A percentile compares a stretch with the other conserved stretches of the same genome.
Evolutionary conservation across 805 yeast species (phyloP).

Genomic region (Maudiozyma barnettii): DNA sequence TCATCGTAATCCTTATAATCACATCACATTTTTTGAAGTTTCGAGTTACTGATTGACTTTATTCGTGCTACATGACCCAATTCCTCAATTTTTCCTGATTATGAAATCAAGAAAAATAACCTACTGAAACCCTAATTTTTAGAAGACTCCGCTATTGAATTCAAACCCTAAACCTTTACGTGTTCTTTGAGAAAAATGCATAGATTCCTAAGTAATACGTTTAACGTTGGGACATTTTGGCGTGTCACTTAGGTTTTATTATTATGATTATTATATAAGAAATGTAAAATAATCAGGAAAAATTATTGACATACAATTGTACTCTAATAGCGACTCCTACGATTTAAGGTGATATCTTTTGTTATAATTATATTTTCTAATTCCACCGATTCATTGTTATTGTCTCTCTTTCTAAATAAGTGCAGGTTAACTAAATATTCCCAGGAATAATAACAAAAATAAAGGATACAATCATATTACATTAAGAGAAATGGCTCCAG

Average conservation of each 20-base stretch:
- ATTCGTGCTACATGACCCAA: no score
- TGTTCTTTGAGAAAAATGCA: slow-evolving; percentile 1
- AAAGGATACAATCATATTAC: no score
- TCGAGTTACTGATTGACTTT: no score
- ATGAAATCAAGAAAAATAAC: not conserved
- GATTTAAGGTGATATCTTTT: no score
- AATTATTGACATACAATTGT: not conserved
- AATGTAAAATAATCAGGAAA: not conserved
- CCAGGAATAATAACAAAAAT: no score
- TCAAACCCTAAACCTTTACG: slow-evolving; percentile 2
- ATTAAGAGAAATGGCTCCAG: not conserved
- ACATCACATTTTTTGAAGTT: no score
- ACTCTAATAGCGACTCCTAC: not conserved
- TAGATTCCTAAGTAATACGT: not conserved
- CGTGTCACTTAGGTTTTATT: not conserved
- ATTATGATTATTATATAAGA: not conserved
- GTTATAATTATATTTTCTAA: no score
- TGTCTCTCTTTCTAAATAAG: not conserved
- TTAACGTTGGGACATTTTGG: not conserved
- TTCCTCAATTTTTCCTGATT: not conserved
- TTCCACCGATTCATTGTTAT: no score
- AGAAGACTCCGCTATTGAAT: not conserved
- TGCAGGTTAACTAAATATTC: not conserved
- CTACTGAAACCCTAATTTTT: not conserved
- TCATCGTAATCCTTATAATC: no score